phyloP scores from a whole-genome alignment of 2,329 filamentous ascomycete genomes.

The Clonostachys byssicola region DNA sequence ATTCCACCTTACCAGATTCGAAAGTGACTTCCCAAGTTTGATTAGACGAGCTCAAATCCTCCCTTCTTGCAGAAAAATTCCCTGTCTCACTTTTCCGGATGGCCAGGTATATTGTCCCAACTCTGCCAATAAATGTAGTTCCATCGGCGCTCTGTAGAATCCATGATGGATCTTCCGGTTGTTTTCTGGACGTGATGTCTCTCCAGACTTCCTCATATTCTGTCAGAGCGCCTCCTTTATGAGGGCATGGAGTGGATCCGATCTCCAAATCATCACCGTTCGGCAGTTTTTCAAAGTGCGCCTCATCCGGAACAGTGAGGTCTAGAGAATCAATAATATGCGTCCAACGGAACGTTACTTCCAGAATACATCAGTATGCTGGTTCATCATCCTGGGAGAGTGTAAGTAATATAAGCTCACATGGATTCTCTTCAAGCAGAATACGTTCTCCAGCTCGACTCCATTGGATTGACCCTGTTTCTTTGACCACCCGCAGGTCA shows the following conservation, averaged over 20 bases:
- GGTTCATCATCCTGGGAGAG: neutral
- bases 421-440: conserved; percentile 8
- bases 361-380: neutral
- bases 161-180: conserved; percentile 7
- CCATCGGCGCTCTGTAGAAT: conserved; percentile 11
- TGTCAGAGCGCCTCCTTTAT: conserved; percentile 6
- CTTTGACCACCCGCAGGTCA: conserved; percentile 7
- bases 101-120: conserved; percentile 9
- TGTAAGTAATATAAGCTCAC: conserved; percentile 1
- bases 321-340: conserved; percentile 14
- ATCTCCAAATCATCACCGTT: conserved; percentile 14
- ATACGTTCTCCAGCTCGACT: conserved; percentile 12
- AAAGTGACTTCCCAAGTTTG: neutral
- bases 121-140: conserved; percentile 9
- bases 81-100: conserved; percentile 3
- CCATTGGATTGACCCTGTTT: conserved; percentile 9
- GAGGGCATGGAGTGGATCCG: conserved; percentile 7
- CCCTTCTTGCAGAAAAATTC: neutral
- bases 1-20: neutral
- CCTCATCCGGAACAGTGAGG: conserved; percentile 10
- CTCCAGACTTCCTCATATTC: conserved; percentile 14
- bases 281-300: conserved; percentile 9
- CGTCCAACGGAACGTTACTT: conserved; percentile 14
- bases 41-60: neutral
- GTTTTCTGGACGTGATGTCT: conserved; percentile 7